Base-by-base conservation (phyloP, 768 basidiomycete genomes). In the Agaricus subrufescens region DNA sequence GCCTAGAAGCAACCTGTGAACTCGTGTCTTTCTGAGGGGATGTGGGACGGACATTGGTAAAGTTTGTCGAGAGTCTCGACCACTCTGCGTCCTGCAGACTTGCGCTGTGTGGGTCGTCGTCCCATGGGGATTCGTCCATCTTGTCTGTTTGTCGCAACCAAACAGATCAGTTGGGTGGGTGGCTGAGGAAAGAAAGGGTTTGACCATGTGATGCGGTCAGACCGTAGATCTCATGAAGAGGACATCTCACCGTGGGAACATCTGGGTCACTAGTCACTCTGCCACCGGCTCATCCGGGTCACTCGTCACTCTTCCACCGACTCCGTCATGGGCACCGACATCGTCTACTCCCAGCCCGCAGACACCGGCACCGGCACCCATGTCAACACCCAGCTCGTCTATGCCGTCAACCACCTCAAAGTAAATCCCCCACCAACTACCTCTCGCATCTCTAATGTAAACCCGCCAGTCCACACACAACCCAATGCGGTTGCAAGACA, bases 331-430 rank as follows among this genome's bases (percentile, higher is more conserved):
- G 23, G 38, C 25, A 30, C 64, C 89, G 89, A 82, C 72, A 74
- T 90, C 61, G 88, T 91, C 14, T 91, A 86, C 67, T 91, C 92
- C 11, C 92, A 94, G 68, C 91, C 93, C 14, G 86, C 86, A n/a
- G 85, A 93, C 65, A 91, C 87, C 1, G 89, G 89, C 4, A 82
- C 85, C 14, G 91, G 91, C 9, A 79, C 72, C 51, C 90, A 95
- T 74, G 77, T 89, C 57, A 91, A 91, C 63, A 95, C 93, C 0
- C 91, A 94, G 68, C 77, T 95, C 30, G 84, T 93, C 2, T 92
- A 91, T 65, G 88, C 88, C 5, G 85, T 95, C 26, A 84, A 85
- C 60, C 80, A 87, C 69, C 80, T 95, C 58, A 94, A 90, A 76
- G 89, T 89, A 64, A 56, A 69, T 64, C 43, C 43, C 34, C 26